A percentile compares a stretch with the other conserved stretches of the same genome.
phyloP scores from a whole-genome alignment of 2,329 filamentous ascomycete species.

The Fusarium sp. region DNA sequence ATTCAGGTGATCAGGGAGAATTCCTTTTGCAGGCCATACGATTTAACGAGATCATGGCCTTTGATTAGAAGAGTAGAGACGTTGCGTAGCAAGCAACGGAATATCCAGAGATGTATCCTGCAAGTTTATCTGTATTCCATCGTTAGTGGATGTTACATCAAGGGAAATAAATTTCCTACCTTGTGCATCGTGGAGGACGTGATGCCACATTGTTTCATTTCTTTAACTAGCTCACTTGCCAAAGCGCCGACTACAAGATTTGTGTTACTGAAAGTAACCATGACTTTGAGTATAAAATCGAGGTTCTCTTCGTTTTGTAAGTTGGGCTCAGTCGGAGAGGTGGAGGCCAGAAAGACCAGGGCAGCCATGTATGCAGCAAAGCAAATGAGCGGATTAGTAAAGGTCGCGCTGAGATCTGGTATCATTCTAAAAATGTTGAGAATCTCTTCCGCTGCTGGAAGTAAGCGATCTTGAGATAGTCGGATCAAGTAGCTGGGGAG shows the following conservation, averaged over 20 bases:
- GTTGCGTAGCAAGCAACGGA: constrained; percentile 20
- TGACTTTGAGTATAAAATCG: constrained; percentile 17
- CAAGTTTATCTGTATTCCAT: not conserved
- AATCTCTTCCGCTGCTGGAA: constrained; percentile 24
- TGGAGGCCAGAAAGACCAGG: constrained; percentile 14
- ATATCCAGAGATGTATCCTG: constrained; percentile 1
- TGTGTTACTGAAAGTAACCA: constrained; percentile 6
- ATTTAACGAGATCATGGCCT: not conserved
- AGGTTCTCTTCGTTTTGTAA: constrained; percentile 1
- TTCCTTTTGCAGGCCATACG: too few relatives aligned
- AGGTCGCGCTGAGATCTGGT: constrained; percentile 9
- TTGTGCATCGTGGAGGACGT: constrained; percentile 8
- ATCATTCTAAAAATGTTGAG: constrained; percentile 26
- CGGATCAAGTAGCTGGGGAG: constrained; percentile 19
- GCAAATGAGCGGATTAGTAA: constrained; percentile 25
- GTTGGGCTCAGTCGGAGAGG: not conserved
- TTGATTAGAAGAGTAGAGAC: constrained; percentile 1
- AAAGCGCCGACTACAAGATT: constrained; percentile 12
- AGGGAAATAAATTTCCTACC: not conserved
- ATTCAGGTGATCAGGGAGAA: too few relatives aligned
- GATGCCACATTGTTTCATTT: constrained; percentile 20
- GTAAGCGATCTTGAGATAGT: constrained; percentile 17
- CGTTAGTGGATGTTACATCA: not conserved
- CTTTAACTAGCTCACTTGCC: constrained; percentile 16
- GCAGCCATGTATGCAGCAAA: constrained; percentile 27